Percentiles rank a stretch among this genome's conserved stretches.
Evolutionary conservation across 306 rosid genomes (phyloP).

Genomic region (Oemleria cerasiformis): DNA sequence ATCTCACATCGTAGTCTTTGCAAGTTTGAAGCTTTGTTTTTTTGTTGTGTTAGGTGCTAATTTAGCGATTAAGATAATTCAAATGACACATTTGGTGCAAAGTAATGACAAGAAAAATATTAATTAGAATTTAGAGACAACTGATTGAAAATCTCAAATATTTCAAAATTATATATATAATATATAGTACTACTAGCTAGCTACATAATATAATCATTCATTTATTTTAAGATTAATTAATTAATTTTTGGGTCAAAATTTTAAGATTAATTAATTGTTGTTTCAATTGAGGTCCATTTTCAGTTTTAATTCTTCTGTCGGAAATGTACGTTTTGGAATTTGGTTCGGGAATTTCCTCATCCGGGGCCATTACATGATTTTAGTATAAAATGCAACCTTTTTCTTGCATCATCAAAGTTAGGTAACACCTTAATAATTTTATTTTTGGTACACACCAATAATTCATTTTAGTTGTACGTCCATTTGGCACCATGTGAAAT

Average conservation of each 20-base stretch:
- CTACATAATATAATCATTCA: neutral
- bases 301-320: neutral
- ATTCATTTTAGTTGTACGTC: neutral
- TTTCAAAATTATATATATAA: neutral
- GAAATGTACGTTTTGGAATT: neutral
- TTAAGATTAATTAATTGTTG: neutral
- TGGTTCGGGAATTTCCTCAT: neutral
- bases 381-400: neutral
- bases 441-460: neutral
- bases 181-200: too few species aligned
- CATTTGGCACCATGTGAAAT: neutral
- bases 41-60: conserved; percentile 1
- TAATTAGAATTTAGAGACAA: neutral
- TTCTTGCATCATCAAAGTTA: neutral
- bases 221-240: neutral
- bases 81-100: neutral
- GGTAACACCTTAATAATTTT: neutral
- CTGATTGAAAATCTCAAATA: neutral
- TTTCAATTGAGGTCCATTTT: neutral
- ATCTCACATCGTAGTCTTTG: neutral
- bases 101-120: neutral
- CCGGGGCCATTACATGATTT: conserved; percentile 3
- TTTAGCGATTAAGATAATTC: neutral
- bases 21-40: neutral
- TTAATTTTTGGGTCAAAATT: too few species aligned